Base-by-base conservation (phyloP, 441 rosid genomes). In the Flueggea neowawraea region DNA sequence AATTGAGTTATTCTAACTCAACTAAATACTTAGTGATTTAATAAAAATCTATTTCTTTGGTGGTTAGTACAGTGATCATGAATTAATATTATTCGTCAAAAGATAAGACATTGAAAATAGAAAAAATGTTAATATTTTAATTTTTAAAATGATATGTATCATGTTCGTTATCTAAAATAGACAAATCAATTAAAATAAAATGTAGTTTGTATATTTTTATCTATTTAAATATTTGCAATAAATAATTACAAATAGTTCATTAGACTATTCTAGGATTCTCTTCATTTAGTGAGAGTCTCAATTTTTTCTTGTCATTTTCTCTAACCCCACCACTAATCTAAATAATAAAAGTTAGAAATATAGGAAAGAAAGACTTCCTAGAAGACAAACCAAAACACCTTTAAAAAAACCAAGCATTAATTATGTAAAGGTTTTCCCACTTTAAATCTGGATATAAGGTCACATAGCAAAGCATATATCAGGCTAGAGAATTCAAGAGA, bases 291-390 rank as follows among this genome's bases (percentile, higher is more conserved):
- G 71, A 62, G 62, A 66, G 65, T 70, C 57, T 33, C 33, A 16
- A 58, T 60, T 68, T 61, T 71, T 62, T 75, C 73, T 66, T 44
- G 84, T 84, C 87, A 70, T 78, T 79, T 52, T 83, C 85, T 55
- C 39, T 55, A 78, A 75, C 82, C 88, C 88, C 85, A 77, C 80
- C 88, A 84, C 88, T 78, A 82, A 73, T 75, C 61, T 9, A 47
- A 14, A 47, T 3, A 63, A 13, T 63, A 68, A 36, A n/a, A 8
- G 41, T 36, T 55, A 65, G 54, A 63, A 65, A 56, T 54, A 41
- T 69, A 64, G 39, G 32, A 72, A 73, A 56, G 9, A 62, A 62
- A 67, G 75, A 69, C 65, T 70, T 72, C 74, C 82, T 63, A 81
- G 75, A 76, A 78, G 84, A 86, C 84, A 75, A 86, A 82, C 70